A percentile compares a stretch with the other conserved stretches of the same genome.
These are phyloP conservation scores for Phaeophleospora eucalypticola DNA, from an alignment of 2,329 filamentous ascomycete species.

Conservation along the genomic window DNA sequence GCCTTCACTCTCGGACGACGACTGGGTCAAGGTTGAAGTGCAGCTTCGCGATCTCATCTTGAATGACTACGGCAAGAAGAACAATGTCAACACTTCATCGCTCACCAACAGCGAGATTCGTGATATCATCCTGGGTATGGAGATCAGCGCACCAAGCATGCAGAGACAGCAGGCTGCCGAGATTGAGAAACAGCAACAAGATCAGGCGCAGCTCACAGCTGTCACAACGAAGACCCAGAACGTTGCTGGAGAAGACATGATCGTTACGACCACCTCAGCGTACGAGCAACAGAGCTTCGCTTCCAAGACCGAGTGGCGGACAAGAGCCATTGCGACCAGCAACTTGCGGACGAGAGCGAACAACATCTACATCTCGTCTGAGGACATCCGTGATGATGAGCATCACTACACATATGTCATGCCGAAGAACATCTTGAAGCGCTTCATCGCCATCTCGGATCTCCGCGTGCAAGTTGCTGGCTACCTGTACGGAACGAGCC, in stretches of 20 bases:
- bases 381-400: conserved; percentile 86
- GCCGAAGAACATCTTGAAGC: conserved; percentile 98
- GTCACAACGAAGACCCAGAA: conserved; percentile 99
- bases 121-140: conserved; percentile 98
- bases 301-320: conserved; percentile 98
- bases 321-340: conserved; percentile 89
- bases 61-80: conserved; percentile 99
- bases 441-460: conserved; percentile 96
- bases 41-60: conserved; percentile 91
- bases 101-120: conserved; percentile 95
- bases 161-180: conserved; percentile 97
- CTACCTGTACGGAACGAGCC: conserved; percentile 89
- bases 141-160: conserved; percentile 96
- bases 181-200: conserved; percentile 97
- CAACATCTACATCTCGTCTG: conserved; percentile 97
- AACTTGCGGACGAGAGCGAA: conserved; percentile 91
- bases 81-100: conserved; percentile 97
- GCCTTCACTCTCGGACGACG: conserved; percentile 89
- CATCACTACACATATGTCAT: conserved; percentile 92
- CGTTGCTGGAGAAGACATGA: conserved; percentile 92
- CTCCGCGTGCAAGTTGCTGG: conserved; percentile 93
- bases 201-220: conserved; percentile 92
- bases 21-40: conserved; percentile 99
- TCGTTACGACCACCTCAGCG: conserved; percentile 95
- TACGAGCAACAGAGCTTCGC: conserved; percentile 98